Conservation (phyloP, 2,329 filamentous ascomycete genomes). For the Basipetospora sp. region DNA sequence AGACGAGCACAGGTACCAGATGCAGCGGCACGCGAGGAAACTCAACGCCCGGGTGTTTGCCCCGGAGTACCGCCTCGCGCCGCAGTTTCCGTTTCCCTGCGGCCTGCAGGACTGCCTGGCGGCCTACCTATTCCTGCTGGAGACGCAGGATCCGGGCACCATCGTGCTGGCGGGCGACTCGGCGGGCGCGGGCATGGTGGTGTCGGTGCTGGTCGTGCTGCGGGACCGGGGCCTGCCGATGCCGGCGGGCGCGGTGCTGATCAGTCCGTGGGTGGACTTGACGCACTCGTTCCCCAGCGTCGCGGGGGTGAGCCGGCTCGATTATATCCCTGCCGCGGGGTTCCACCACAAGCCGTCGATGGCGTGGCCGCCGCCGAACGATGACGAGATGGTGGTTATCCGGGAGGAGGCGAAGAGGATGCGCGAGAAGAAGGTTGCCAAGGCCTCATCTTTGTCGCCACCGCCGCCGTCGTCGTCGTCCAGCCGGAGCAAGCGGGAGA, state of each 20-base stretch:
- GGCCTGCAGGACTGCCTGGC: constrained; percentile 81
- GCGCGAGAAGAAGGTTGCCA: constrained; percentile 14
- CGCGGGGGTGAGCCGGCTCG: constrained; percentile 53
- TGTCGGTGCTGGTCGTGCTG: constrained; percentile 64
- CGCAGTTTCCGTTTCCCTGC: constrained; percentile 92
- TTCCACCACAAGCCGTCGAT: constrained; percentile 82
- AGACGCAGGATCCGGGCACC: constrained; percentile 59
- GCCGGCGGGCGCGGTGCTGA: constrained; percentile 76
- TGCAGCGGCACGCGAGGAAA: constrained; percentile 90
- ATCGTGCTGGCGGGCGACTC: constrained; percentile 87
- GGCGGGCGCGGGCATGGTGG: constrained; percentile 78
- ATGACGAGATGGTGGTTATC: constrained; percentile 51
- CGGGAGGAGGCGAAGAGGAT: constrained; percentile 34
- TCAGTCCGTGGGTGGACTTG: constrained; percentile 91
- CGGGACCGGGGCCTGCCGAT: constrained; percentile 72
- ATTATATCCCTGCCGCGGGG: constrained; percentile 78
- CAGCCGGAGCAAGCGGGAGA: too few relatives aligned
- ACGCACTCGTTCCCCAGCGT: constrained; percentile 92
- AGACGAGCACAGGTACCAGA: constrained; percentile 93
- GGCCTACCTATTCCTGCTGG: constrained; percentile 70
- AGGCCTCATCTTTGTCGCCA: background rate
- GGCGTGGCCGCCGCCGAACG: constrained; percentile 84
- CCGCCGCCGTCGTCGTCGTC: too few relatives aligned
- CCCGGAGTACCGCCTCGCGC: constrained; percentile 71
- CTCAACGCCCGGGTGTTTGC: constrained; percentile 81